These are phyloP conservation scores for Pseudonitzschia delicatissima DNA, from an alignment of 108 stramenopile species.

Conservation along the genomic window DNA sequence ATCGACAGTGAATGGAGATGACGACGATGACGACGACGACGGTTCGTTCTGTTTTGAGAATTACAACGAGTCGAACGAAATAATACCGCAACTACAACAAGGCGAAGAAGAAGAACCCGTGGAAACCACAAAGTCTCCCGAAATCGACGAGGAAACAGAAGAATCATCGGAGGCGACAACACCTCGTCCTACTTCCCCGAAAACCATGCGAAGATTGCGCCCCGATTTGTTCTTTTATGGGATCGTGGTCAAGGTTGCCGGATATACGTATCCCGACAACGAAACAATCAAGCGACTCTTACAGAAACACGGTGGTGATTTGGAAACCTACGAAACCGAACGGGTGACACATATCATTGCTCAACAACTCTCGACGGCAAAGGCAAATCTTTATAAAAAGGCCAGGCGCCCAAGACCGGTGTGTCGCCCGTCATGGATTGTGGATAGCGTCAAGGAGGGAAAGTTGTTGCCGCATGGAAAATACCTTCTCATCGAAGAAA, in stretches of 20 bases:
- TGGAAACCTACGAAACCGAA: constrained; percentile 80
- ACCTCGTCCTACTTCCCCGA: constrained; percentile 5
- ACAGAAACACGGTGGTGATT: constrained; percentile 74
- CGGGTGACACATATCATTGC: constrained; percentile 83
- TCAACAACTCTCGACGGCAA: constrained; percentile 69
- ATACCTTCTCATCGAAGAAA: constrained; percentile 48
- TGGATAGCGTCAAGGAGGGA: constrained; percentile 50
- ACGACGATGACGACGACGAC: constrained; percentile 5
- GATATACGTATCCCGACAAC: constrained; percentile 69
- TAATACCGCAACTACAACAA: no score
- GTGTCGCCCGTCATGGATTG: constrained; percentile 68
- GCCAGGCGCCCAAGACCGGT: constrained; percentile 63
- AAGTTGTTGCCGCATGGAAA: constrained; percentile 60
- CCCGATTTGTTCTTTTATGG: constrained; percentile 76
- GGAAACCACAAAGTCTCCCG: no score
- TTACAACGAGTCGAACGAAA: no score
- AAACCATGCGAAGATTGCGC: constrained; percentile 20
- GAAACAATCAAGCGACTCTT: constrained; percentile 68
- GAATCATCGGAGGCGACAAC: background rate
- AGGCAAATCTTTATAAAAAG: constrained; percentile 70
- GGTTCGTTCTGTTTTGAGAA: no score
- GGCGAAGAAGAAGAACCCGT: background rate
- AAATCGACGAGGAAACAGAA: background rate
- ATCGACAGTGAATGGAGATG: background rate
- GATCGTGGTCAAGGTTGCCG: constrained; percentile 71